A percentile compares a stretch with the other conserved stretches of the same genome.
Conservation (phyloP, 306 rosid genomes). For the Acmispon strigosus region DNA sequence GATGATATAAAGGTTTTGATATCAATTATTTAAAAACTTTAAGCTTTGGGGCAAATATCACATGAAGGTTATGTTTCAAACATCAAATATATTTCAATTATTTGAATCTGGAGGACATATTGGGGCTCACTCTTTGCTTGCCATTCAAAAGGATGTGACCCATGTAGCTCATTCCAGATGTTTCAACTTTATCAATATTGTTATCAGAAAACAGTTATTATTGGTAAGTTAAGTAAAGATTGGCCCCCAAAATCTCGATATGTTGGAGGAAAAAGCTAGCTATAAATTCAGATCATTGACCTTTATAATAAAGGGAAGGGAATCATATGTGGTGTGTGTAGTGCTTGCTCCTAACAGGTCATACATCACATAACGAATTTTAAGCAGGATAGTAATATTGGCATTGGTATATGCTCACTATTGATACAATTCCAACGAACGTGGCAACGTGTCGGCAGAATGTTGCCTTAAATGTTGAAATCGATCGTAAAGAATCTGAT, state of each 20-base stretch:
- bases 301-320: background rate
- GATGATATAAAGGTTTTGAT: no score
- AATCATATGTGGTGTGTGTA: no score
- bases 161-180: constrained; percentile 5
- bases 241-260: background rate
- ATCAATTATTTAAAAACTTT: no score
- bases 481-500: background rate
- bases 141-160: background rate
- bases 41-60: no score
- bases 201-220: no score
- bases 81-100: background rate
- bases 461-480: background rate
- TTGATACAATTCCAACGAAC: background rate
- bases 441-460: background rate
- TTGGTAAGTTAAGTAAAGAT: background rate
- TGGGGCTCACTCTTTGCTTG: background rate
- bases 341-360: background rate
- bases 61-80: no score
- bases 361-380: background rate
- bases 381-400: background rate
- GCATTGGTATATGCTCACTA: background rate
- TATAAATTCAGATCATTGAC: background rate
- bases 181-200: no score
- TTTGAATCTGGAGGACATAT: background rate
- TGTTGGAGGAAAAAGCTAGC: background rate